These are phyloP conservation scores for Alternaria viburni DNA, from an alignment of 2,329 filamentous ascomycete genomes.

Conservation along the genomic window DNA sequence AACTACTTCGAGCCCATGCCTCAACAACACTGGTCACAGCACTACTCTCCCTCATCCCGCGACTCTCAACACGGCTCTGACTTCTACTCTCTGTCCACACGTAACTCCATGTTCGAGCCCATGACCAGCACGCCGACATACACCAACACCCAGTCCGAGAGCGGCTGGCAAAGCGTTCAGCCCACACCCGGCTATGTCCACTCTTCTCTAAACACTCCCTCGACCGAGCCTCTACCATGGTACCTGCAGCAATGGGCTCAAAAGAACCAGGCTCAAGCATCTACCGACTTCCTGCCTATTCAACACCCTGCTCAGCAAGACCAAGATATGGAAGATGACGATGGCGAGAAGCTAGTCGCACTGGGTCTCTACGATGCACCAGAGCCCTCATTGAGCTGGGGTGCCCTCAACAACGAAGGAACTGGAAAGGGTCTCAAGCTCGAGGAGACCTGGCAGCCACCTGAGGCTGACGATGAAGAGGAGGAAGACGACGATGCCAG, in stretches of 20 bases:
- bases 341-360: conserved; percentile 77
- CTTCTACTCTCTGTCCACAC: conserved; percentile 45
- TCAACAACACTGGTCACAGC: conserved; percentile 37
- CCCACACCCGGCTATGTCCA: conserved; percentile 29
- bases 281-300: conserved; percentile 58
- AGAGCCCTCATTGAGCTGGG: conserved; percentile 65
- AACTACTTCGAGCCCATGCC: conserved; percentile 30
- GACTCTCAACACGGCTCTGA: conserved; percentile 40
- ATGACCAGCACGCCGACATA: conserved; percentile 20
- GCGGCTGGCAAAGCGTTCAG: conserved; percentile 39
- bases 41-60: conserved; percentile 29
- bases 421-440: conserved; percentile 78
- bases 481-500: conserved; percentile 55
- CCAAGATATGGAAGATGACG: conserved; percentile 61
- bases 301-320: conserved; percentile 56
- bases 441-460: conserved; percentile 79
- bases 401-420: conserved; percentile 54
- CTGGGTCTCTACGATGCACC: conserved; percentile 82
- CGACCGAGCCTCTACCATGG: conserved; percentile 43
- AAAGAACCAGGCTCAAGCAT: conserved; percentile 40
- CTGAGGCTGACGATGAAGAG: conserved; percentile 53
- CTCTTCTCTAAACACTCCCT: conserved; percentile 41
- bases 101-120: conserved; percentile 39
- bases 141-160: conserved; percentile 24
- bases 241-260: conserved; percentile 47